Evolutionary conservation across 2,329 filamentous ascomycete species (phyloP), one percentile per base, ranked within the genome.

Genomic region (Pseudogymnoascus sp.): DNA sequence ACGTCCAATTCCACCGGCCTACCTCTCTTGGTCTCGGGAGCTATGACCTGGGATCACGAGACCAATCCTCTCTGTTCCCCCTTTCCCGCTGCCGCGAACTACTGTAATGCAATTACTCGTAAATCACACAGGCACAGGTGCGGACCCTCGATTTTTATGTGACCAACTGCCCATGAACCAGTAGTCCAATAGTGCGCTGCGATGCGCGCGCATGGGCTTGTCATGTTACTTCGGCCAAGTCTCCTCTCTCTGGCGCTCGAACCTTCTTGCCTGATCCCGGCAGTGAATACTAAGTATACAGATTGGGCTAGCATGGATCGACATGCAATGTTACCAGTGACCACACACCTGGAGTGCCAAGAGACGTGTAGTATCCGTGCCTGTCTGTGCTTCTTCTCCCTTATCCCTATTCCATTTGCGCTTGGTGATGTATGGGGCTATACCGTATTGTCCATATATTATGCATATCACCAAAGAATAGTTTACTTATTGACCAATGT

Each of bases 291-390:
- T 21, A 21, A 21, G 21, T 55, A 15, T n/a, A 55, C n/a, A 55
- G 29, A 55, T 17, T 33, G 27, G 48, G 48, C 48, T 55, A 55
- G 48, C n/a, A 33, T 33, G n/a, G 48, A 55, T 55, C 48, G 48
- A 29, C 48, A 55, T 55, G 27, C 48, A 55, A 55, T 55, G 48
- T 55, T 55, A 55, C 48, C 48, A 55, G 48, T 55, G 48, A 55
- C 48, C 48, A 55, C 27, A 9, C 48, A 55, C 48, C 48, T 55
- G 48, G 48, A 55, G 27, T 55, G 48, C 48, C 48, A 55, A 55
- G 48, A 8, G 48, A 33, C 48, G 27, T 7, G 29, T 17, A 55
- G 48, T 33, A 55, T 55, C 48, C n/a, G 48, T 55, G 48, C 48
- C 48, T 55, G 48, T 55, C 44, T 51, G 44, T 51, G 27, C 27